These are phyloP conservation scores for Psilocybe azurescens DNA, from an alignment of 768 basidiomycete genomes.

Conservation along the genomic window DNA sequence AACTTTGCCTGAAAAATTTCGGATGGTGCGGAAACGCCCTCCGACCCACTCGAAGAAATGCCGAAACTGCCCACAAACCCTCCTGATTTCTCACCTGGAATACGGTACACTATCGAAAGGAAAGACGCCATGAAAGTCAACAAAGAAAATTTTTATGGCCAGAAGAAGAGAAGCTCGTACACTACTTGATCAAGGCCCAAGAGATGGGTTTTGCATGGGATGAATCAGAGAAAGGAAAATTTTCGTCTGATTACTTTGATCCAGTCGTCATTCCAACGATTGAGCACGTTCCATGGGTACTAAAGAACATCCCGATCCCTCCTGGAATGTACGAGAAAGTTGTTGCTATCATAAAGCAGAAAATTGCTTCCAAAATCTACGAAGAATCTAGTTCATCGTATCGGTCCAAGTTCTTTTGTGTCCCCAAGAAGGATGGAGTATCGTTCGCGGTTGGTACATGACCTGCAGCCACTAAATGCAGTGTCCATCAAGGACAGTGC, in stretches of 20 bases:
- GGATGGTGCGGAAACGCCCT: background rate
- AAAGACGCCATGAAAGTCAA: too few species aligned
- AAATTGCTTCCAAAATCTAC: slow-evolving; percentile 27
- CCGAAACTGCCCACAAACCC: background rate
- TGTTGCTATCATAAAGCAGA: slow-evolving; percentile 28
- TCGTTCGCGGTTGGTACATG: slow-evolving; percentile 30
- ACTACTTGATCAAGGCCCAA: background rate
- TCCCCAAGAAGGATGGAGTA: slow-evolving; percentile 14
- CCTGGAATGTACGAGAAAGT: slow-evolving; percentile 31
- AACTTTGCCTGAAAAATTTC: background rate
- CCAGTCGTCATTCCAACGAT: too few species aligned
- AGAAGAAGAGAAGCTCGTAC: background rate
- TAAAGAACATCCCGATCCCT: background rate
- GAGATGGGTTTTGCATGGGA: background rate
- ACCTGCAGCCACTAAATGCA: slow-evolving; percentile 33
- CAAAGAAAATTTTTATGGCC: too few species aligned
- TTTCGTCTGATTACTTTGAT: too few species aligned
- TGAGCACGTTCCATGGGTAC: too few species aligned
- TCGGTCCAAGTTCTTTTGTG: slow-evolving; percentile 20
- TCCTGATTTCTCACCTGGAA: too few species aligned
- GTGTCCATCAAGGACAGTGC: slow-evolving; percentile 35
- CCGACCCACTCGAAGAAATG: background rate
- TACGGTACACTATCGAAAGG: too few species aligned
- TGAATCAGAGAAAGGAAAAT: background rate
- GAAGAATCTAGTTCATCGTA: slow-evolving; percentile 17